A percentile compares a stretch with the other conserved stretches of the same genome.
These are phyloP conservation scores for Phytophthora nicotianae DNA, from an alignment of 352 stramenopile species.

Conservation along the genomic window DNA sequence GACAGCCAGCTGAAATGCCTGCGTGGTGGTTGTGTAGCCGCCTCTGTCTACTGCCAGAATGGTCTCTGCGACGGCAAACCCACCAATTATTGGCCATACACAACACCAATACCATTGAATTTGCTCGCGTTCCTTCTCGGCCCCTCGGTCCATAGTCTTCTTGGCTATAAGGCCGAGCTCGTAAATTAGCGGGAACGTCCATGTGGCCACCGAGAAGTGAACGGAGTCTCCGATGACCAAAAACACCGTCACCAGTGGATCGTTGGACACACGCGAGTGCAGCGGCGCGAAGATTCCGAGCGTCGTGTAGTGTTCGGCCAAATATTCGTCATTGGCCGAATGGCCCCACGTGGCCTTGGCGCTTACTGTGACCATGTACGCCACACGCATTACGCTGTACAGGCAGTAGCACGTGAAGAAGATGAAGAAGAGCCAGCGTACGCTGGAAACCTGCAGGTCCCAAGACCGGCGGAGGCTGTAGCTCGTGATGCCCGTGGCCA, in stretches of 20 bases:
- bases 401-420: slow-evolving; percentile 54
- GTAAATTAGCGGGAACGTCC: slow-evolving; percentile 49
- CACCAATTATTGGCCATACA: slow-evolving; percentile 32
- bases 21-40: slow-evolving; percentile 49
- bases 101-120: slow-evolving; percentile 33
- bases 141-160: slow-evolving; percentile 51
- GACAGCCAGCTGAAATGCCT: slow-evolving; percentile 39
- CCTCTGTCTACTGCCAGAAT: slow-evolving; percentile 26
- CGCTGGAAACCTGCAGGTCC: slow-evolving; percentile 50
- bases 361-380: slow-evolving; percentile 28
- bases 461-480: slow-evolving; percentile 42
- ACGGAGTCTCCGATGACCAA: slow-evolving; percentile 39
- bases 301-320: slow-evolving; percentile 38
- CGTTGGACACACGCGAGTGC: slow-evolving; percentile 31
- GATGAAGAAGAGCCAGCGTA: slow-evolving; percentile 59
- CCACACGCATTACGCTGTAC: slow-evolving; percentile 38
- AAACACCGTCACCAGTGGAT: slow-evolving; percentile 23
- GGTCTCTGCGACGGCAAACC: slow-evolving; percentile 33
- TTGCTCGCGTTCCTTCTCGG: slow-evolving; percentile 39
- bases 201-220: slow-evolving; percentile 43
- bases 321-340: slow-evolving; percentile 11
- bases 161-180: slow-evolving; percentile 41
- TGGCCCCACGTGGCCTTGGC: slow-evolving; percentile 15
- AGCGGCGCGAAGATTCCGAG: slow-evolving; percentile 41
- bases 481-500: slow-evolving; percentile 46